Evolutionary conservation across 2,329 filamentous ascomycete species (phyloP), one percentile per base, ranked within the genome.

Genomic region (Monascus ruber): DNA sequence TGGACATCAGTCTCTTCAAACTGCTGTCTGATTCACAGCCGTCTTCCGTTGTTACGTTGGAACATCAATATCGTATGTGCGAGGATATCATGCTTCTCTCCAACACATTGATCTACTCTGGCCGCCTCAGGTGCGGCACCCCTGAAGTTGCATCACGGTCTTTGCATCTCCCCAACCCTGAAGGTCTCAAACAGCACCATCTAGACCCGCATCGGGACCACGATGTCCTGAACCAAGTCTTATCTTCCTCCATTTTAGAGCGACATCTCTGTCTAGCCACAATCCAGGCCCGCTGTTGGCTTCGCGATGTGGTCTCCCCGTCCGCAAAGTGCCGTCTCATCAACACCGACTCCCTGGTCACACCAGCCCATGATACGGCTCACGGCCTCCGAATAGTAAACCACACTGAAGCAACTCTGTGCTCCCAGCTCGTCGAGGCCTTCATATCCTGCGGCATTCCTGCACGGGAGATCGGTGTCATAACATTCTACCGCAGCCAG

Each of bases 41-140:
- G 0, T 70, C 78, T 35, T 87, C 87, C 1, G 88, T 98, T 2
- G 85, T 93, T 45, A 94, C 84, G 46, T 74, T 98, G 1, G 87
- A 91, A 52, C 87, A 95, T 54, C 91, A 98, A 58, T 98, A 98
- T 58, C 85, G 91, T 44, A 98, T 98, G 91, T 94, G 86, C 53
- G 84, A 91, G 49, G 91, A 98, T 45, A 84, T 98, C 44, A 96
- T 96, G 89, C 74, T 81, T 2, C 73, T 98, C 9, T 93, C 86
- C 46, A 98, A 95, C 60, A 83, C 77, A 1, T 74, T 98, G 40
- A 95, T 98, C 52, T 98, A 98, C 64, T 72, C 81, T n/a, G 89
- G 88, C 4, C 77, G 80, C 29, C 73, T 98, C 31, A 89, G 91
- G 53, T 98, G 91, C 55, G 91, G 91, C 24, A 94, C 81, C 4